phyloP scores from a whole-genome alignment of 495 filamentous ascomycete species.

The Aspergillus avenaceus region DNA sequence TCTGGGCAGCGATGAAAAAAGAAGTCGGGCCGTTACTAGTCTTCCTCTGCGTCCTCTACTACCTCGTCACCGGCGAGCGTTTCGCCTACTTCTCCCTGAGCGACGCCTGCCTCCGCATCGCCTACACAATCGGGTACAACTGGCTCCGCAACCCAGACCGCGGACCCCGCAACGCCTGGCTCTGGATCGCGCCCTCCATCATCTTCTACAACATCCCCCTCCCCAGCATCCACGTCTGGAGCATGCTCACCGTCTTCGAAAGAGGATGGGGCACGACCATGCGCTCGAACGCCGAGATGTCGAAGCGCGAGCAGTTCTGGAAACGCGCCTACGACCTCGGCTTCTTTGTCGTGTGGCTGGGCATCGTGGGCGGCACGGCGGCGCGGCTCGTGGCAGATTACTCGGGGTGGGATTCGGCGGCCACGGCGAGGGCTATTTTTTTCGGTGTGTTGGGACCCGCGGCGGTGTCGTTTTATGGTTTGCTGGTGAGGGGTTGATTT shows the following conservation, averaged over 20 bases:
- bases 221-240: constrained; percentile 29
- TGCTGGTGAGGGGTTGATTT: constrained; percentile 7
- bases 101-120: constrained; percentile 22
- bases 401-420: constrained; percentile 13
- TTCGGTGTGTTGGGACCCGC: constrained; percentile 15
- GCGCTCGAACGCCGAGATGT: constrained; percentile 17
- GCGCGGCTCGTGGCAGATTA: constrained; percentile 11
- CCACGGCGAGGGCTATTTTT: constrained; percentile 9
- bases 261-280: constrained; percentile 31
- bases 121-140: constrained; percentile 26
- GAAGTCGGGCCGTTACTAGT: constrained; percentile 25
- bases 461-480: constrained; percentile 16
- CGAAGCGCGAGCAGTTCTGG: constrained; percentile 18
- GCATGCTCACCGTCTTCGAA: constrained; percentile 25
- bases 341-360: constrained; percentile 28
- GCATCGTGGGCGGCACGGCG: constrained; percentile 18
- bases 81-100: constrained; percentile 25
- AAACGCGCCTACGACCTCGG: constrained; percentile 22
- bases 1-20: constrained; percentile 29
- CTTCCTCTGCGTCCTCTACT: constrained; percentile 22
- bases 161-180: constrained; percentile 15
- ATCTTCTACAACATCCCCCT: constrained; percentile 31
- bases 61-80: constrained; percentile 22
- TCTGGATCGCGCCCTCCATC: constrained; percentile 20
- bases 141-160: constrained; percentile 22